Evolutionary conservation across 768 basidiomycete genomes (phyloP).

Genomic region (Hericium alpestre): DNA sequence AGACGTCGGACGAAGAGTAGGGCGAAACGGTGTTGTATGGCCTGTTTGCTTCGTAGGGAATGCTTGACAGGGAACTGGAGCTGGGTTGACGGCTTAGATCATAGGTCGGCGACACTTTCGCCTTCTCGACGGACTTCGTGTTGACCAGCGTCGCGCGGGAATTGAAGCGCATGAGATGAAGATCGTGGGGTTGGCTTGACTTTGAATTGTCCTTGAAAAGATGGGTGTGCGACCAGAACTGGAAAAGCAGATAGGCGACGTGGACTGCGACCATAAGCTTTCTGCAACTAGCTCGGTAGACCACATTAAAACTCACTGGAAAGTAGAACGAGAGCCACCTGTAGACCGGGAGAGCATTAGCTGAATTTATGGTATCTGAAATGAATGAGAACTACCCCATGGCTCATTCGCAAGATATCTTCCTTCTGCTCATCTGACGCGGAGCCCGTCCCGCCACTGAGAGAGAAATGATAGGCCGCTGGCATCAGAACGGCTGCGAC

Average conservation of each 20-base stretch:
- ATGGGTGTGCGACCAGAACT: constrained; percentile 66
- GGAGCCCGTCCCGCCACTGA: constrained; percentile 23
- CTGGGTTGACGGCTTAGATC: neutral
- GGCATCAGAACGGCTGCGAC: constrained; percentile 74
- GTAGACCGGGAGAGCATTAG: neutral
- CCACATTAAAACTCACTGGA: constrained; percentile 37
- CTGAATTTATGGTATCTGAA: neutral
- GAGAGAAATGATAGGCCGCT: constrained; percentile 62
- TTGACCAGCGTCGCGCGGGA: constrained; percentile 7
- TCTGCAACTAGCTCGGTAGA: neutral
- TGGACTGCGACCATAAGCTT: constrained; percentile 36
- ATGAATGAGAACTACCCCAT: constrained; percentile 43
- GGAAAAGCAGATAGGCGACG: constrained; percentile 63
- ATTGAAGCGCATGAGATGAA: constrained; percentile 5
- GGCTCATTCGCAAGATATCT: constrained; percentile 62
- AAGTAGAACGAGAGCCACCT: constrained; percentile 73
- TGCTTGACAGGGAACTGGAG: neutral
- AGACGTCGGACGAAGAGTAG: constrained; percentile 9
- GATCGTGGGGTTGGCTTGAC: no score
- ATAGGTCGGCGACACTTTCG: neutral
- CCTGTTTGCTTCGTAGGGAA: neutral
- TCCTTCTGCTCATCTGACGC: constrained; percentile 25
- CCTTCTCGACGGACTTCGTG: neutral
- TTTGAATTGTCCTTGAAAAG: constrained; percentile 40
- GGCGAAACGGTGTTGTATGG: neutral